Base-by-base conservation (phyloP, 2,329 filamentous ascomycete species). In the Xylaria sp. region DNA sequence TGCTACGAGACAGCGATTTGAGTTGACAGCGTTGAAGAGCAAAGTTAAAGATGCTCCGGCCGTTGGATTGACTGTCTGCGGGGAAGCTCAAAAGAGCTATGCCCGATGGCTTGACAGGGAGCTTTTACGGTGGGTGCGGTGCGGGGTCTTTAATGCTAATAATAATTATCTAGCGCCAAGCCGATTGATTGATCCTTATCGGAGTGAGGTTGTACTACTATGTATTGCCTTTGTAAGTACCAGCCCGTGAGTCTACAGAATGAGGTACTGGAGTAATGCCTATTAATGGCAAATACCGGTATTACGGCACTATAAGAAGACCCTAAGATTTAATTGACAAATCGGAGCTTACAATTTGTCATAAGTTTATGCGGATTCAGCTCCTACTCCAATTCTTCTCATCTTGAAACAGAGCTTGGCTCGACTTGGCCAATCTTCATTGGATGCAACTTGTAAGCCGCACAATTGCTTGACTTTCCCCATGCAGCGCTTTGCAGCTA, bases 81-180 rank as follows among this genome's bases (percentile, higher is more conserved):
- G 68, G 68, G 68, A 65, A 70, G 68, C 68, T 68, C 65, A 60
- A 65, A 65, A 60, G 63, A 70, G 68, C 61, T 58, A 65, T 69
- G 59, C 59, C 68, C 68, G 68, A 70, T 32, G 30, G 30, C 23
- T 43, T 13, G 6, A 53, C 9, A 34, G 48, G 48, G n/a, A 39
- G n/a, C 32, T 10, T 6, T 55, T 10, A 9, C 52, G 20, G 18
- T 23, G 32, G 20, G 9, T 7, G 25, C 30, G 46, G 48, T 55
- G 50, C 50, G 50, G 50, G 50, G 50, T 55, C 32, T 34, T 10
- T 28, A 30, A 30, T 55, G 28, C 50, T 55, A 55, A 55, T 55
- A 55, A 55, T 55, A 55, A 55, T 55, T 39, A 39, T 7, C 28
- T 25, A 52, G 46, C n/a, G 46, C 45, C 12, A 43, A 30, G 34